A percentile compares a stretch with the other conserved stretches of the same genome.
Evolutionary conservation across 73 alveolate genomes (phyloP).

Genomic region (Paramecium octaurelia): DNA sequence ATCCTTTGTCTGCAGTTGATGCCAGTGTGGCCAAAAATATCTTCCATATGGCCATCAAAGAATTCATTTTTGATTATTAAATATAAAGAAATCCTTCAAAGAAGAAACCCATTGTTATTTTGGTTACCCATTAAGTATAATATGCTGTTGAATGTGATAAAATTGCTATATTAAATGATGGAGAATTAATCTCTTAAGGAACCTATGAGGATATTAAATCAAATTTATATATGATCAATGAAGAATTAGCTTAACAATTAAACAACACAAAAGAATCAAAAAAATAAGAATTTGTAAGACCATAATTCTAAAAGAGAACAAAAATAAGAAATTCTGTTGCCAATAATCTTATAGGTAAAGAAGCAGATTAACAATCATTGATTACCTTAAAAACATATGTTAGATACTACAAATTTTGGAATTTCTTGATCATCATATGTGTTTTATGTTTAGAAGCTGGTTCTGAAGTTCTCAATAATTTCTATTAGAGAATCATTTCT

Average conservation of each 20-base stretch:
- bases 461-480: background rate
- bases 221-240: background rate
- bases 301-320: background rate
- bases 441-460: background rate
- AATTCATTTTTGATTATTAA: constrained; percentile 54
- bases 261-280: background rate
- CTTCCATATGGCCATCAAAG: constrained; percentile 31
- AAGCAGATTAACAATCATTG: background rate
- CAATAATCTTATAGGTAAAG: background rate
- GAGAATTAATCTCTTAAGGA: constrained; percentile 52
- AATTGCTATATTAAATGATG: constrained; percentile 57
- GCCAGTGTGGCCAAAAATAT: constrained; percentile 66
- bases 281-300: background rate
- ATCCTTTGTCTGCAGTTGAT: constrained; percentile 82
- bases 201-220: constrained; percentile 5
- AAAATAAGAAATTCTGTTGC: background rate
- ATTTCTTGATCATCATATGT: background rate
- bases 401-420: background rate
- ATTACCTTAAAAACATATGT: background rate
- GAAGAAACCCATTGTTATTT: constrained; percentile 57
- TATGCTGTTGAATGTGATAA: constrained; percentile 60
- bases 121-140: constrained; percentile 75
- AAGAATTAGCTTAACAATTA: constrained; percentile 5
- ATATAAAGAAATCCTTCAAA: background rate
- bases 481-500: background rate